These are phyloP conservation scores for Lecanicillium sp. DNA, from an alignment of 2,329 filamentous ascomycete species.

Conservation along the genomic window DNA sequence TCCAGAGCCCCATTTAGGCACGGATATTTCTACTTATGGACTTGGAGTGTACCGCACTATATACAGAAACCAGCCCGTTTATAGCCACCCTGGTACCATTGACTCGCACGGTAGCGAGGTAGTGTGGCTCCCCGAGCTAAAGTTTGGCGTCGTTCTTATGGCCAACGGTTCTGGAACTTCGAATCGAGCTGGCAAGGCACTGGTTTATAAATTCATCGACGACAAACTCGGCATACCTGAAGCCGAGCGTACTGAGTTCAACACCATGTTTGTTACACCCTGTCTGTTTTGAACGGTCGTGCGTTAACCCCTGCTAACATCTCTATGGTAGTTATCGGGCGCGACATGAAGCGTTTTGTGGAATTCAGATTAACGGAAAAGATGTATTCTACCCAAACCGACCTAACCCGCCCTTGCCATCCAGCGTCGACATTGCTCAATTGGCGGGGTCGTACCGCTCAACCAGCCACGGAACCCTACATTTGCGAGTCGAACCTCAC, in stretches of 20 bases:
- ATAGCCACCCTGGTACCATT: constrained; percentile 10
- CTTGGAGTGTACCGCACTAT: constrained; percentile 11
- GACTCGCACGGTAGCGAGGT: constrained; percentile 10
- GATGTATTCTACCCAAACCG: too few relatives aligned
- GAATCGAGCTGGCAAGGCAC: constrained; percentile 15
- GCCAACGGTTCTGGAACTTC: constrained; percentile 30
- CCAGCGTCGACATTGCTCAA: too few relatives aligned
- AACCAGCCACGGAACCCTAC: too few relatives aligned
- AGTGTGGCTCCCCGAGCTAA: constrained; percentile 12
- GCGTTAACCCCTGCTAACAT: too few relatives aligned
- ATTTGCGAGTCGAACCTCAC: too few relatives aligned
- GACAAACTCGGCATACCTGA: constrained; percentile 10
- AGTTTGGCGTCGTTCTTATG: constrained; percentile 12
- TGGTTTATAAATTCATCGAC: constrained; percentile 12
- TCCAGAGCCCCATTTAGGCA: not conserved
- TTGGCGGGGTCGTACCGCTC: too few relatives aligned
- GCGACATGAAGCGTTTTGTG: too few relatives aligned
- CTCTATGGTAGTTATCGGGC: too few relatives aligned
- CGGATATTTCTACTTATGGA: constrained; percentile 10
- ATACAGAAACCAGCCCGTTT: constrained; percentile 10
- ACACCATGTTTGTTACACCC: constrained; percentile 8
- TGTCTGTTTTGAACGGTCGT: too few relatives aligned
- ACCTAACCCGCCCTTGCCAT: too few relatives aligned
- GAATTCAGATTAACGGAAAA: too few relatives aligned
- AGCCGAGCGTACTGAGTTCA: constrained; percentile 11